These are phyloP conservation scores for Citeromyces matritensis DNA, from an alignment of 805 yeast genomes.

Conservation along the genomic window DNA sequence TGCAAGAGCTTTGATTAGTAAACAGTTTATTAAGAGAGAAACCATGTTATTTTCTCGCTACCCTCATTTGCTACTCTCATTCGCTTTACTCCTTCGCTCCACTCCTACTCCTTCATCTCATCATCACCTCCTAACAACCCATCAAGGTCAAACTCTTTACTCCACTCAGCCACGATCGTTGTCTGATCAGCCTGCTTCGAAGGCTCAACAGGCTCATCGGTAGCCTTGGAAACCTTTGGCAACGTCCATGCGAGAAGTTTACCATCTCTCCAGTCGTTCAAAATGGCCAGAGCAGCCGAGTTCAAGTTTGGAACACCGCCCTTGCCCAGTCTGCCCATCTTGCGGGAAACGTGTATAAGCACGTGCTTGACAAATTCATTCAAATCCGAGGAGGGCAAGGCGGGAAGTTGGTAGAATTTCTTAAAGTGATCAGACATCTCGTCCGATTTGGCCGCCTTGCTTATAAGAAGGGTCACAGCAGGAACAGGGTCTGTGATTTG, in stretches of 20 bases:
- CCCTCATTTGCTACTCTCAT: too few species aligned
- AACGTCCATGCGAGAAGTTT: constrained; percentile 81
- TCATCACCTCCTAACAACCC: constrained; percentile 62
- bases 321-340: constrained; percentile 79
- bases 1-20: too few species aligned
- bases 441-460: constrained; percentile 56
- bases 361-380: constrained; percentile 75
- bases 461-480: constrained; percentile 64
- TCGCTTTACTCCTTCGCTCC: too few species aligned
- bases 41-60: too few species aligned
- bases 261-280: constrained; percentile 97
- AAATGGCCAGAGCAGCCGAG: constrained; percentile 67
- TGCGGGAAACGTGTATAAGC: constrained; percentile 84
- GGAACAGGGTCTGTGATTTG: constrained; percentile 72
- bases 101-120: too few species aligned
- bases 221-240: constrained; percentile 33
- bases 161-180: constrained; percentile 79
- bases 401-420: constrained; percentile 62
- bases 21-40: too few species aligned
- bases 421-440: constrained; percentile 70
- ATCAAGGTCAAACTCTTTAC: constrained; percentile 87
- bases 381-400: constrained; percentile 57
- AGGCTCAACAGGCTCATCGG: constrained; percentile 20
- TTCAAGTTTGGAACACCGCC: constrained; percentile 89
- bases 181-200: constrained; percentile 39